A percentile compares a stretch with the other conserved stretches of the same genome.
Evolutionary conservation across 371 early-diverging fungal genomes (phyloP).

Genomic region (Rhizopus delemar): DNA sequence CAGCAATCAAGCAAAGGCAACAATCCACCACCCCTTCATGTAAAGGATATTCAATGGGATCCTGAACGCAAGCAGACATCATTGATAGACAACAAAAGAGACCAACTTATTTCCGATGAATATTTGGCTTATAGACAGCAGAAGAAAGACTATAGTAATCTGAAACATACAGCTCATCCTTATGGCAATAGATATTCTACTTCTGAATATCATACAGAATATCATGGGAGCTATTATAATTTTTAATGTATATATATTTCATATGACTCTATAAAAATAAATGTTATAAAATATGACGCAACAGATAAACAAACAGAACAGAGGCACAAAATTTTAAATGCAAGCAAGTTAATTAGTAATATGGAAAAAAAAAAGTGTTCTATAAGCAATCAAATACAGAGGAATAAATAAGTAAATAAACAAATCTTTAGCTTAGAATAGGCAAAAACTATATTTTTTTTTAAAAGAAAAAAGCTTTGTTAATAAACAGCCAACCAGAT

Average conservation of each 20-base stretch:
- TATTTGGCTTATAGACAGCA: no score
- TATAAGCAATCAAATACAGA: neutral
- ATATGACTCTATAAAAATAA: neutral
- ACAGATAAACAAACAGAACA: neutral
- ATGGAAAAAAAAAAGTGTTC: neutral
- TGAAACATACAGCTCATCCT: conserved; percentile 1
- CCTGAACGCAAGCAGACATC: neutral
- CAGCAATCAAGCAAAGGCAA: conserved; percentile 1
- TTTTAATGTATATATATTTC: neutral
- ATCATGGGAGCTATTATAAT: conserved; percentile 8
- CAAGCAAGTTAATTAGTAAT: neutral
- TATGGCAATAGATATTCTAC: conserved; percentile 18
- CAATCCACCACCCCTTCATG: conserved; percentile 12
- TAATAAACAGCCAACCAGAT: no score
- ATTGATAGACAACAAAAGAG: no score
- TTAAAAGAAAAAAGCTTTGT: neutral
- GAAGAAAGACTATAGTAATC: neutral
- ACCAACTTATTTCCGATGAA: no score
- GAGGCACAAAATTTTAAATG: no score
- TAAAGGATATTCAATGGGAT: conserved; percentile 25
- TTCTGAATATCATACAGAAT: conserved; percentile 17
- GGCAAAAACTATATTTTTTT: conserved; percentile 28
- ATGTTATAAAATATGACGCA: neutral
- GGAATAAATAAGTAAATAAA: conserved; percentile 5
- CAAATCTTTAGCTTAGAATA: conserved; percentile 27